Evolutionary conservation across 2,329 filamentous ascomycete genomes (phyloP), one percentile per base, ranked within the genome.

Genomic region (Sporothrix curviconia): DNA sequence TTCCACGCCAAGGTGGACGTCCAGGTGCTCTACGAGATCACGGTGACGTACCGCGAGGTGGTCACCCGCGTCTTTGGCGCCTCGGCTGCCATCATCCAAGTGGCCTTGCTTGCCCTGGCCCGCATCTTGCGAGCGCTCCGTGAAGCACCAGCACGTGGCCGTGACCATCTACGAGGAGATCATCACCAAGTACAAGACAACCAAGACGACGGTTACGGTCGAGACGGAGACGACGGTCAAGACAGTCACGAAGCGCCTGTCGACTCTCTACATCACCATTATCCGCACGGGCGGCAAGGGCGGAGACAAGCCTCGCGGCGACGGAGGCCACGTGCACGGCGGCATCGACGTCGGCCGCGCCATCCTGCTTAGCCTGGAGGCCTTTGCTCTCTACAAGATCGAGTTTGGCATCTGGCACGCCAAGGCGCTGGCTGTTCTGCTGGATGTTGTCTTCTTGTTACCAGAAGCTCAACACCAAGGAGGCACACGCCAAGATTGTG

Each of bases 171-270:
- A 79, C 59, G 76, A 78, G 57, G 69, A 76, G 58, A 68, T 77
- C 14, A 68, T 79, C 55, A 74, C 70, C 58, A 68, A 62, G 64
- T 69, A 49, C 9, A 66, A 50, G 54, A 69, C 66, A 57, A 75
- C 61, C 60, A 72, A 72, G 44, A 71, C 65, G 53, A 76, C 61
- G 50, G 71, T 71, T 19, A 67, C 70, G 1, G 68, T 66, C 0
- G 62, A 67, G 53, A 70, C 66, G 0, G 65, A 73, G 56, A 71
- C 69, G 0, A 71, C 72, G 1, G 63, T 77, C 12, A 70, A 71
- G 19, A 76, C 71, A 0, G 72, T 79, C 62, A 80, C 78, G 66
- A 78, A 74, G 61, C 73, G 76, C 8, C 68, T 80, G 24, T 76
- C 78, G 2, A 75, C 72, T 64, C 63, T 80, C 17, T 79, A 79